Evolutionary conservation across 257 asterid species (phyloP).

Genomic region (Penstemon newberryi): DNA sequence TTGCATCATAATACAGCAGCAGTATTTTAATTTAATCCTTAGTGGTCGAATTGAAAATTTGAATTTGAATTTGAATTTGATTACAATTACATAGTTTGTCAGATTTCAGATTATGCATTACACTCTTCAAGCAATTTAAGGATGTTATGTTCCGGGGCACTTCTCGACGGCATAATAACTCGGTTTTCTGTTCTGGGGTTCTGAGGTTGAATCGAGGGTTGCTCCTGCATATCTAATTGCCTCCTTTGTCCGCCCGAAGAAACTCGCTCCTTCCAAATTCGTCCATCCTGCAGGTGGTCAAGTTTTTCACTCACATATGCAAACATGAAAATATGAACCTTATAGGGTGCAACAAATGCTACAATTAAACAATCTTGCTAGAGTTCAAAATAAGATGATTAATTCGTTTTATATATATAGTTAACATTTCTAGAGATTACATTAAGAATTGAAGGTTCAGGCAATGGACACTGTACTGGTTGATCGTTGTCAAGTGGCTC

Average conservation of each 20-base stretch:
- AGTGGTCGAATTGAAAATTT: no score
- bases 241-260: slow-evolving; percentile 54
- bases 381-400: slow-evolving; percentile 7
- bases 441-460: slow-evolving; percentile 89
- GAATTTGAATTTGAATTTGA: no score
- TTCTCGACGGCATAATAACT: slow-evolving; percentile 47
- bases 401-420: background rate
- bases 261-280: slow-evolving; percentile 95
- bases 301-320: background rate
- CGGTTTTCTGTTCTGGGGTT: slow-evolving; percentile 45
- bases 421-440: slow-evolving; percentile 34
- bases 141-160: slow-evolving; percentile 56
- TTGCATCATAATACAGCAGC: no score
- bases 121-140: slow-evolving; percentile 54
- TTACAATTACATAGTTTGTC: background rate
- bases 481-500: slow-evolving; percentile 80
- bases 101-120: slow-evolving; percentile 26
- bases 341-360: background rate
- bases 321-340: background rate
- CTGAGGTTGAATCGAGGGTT: slow-evolving; percentile 38
- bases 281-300: slow-evolving; percentile 62
- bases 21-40: no score
- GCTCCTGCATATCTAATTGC: slow-evolving; percentile 52
- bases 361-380: background rate
- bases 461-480: slow-evolving; percentile 82